Evolutionary conservation across 2,329 filamentous ascomycete species (phyloP), one percentile per base, ranked within the genome.

Genomic region (Beauveria caledonica): DNA sequence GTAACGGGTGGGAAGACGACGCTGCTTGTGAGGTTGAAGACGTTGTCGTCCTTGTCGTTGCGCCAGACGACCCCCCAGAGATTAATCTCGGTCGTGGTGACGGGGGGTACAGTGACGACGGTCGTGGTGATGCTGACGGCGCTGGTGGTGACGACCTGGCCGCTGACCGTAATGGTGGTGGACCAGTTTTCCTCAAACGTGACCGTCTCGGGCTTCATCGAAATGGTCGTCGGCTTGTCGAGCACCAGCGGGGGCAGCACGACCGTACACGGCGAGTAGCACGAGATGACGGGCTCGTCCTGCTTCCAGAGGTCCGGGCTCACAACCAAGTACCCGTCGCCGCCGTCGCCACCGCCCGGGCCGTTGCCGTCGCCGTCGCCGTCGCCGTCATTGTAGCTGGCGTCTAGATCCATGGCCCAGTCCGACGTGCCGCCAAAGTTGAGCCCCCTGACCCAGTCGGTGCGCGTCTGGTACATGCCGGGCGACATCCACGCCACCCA

Each of bases 361-460:
- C 39, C 39, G 39, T n/a, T 19, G 8, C 42, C 19, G 42, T 45
- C 42, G n/a, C n/a, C n/a, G n/a, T n/a, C n/a, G n/a, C n/a, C n/a
- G 39, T n/a, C 42, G 8, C 42, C 19, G 42, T 45, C 42, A 9
- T 21, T 17, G 17, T 17, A 17, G 17, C 39, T 42, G 19, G 19
- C 19, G 55, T 59, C 54, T 7, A 71, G 60, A 5, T 72, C 70
- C 33, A 71, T 55, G 6, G 70, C 70, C 70, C 70, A 72, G 49
- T 72, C 69, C 6, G 67, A 63, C 3, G 65, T 68, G 42, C 70
- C 70, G 9, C 61, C 68, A 61, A 72, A 70, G 44, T 69, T 69
- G n/a, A 68, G 51, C 0, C 62, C 21, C n/a, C 67, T 65, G 2
- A 60, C 64, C 58, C 64, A 64, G 3, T 62, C 61, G 0, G 58